Conservation (phyloP, 345 rosid species). For the Camelina sativa region DNA sequence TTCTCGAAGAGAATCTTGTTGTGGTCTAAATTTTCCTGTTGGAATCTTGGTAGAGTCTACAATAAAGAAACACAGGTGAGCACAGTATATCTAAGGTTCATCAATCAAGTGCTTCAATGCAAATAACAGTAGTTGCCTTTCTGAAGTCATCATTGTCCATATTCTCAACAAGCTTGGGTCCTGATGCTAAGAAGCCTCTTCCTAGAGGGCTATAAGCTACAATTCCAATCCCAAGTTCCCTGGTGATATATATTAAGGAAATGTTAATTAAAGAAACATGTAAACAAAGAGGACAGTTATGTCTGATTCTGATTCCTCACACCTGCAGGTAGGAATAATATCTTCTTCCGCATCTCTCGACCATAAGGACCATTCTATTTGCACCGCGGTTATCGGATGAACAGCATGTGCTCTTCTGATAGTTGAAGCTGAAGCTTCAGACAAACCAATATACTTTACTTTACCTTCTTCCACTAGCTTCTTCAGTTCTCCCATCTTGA, state of each 20-base stretch:
- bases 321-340: slow-evolving; percentile 53
- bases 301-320: neutral
- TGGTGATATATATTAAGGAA: neutral
- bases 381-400: slow-evolving; percentile 74
- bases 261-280: neutral
- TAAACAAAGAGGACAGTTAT: neutral
- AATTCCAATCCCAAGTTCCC: slow-evolving; percentile 80
- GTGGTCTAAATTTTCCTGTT: slow-evolving; percentile 59
- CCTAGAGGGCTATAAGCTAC: slow-evolving; percentile 82
- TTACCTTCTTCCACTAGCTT: slow-evolving; percentile 80
- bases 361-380: slow-evolving; percentile 86
- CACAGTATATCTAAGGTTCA: too few species aligned
- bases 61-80: too few species aligned
- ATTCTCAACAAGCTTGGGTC: slow-evolving; percentile 60
- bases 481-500: slow-evolving; percentile 64
- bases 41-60: slow-evolving; percentile 47
- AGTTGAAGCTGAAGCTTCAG: slow-evolving; percentile 82
- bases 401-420: slow-evolving; percentile 82
- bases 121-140: slow-evolving; percentile 44
- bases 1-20: slow-evolving; percentile 52
- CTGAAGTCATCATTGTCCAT: slow-evolving; percentile 48
- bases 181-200: slow-evolving; percentile 65
- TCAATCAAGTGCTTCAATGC: neutral
- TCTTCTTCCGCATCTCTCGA: slow-evolving; percentile 77
- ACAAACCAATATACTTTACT: slow-evolving; percentile 68